Percentiles rank a stretch among this genome's conserved stretches.
These are phyloP conservation scores for Picea abies DNA, from an alignment of 83 land plant genomes.

Conservation along the genomic window DNA sequence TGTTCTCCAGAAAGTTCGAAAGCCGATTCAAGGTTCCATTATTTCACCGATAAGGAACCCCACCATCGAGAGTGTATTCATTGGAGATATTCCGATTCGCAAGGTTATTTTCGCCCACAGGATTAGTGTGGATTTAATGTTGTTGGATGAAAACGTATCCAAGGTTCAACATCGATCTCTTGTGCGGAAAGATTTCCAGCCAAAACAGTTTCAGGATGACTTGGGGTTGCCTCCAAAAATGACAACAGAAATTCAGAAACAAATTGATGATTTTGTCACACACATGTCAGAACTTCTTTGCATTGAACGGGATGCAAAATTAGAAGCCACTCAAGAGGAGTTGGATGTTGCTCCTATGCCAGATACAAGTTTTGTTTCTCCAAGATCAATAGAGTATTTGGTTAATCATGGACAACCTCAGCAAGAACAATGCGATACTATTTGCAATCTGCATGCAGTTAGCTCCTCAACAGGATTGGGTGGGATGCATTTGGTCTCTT, in stretches of 20 bases:
- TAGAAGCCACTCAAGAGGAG: constrained; percentile 80
- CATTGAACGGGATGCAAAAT: constrained; percentile 79
- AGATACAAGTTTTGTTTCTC: constrained; percentile 19
- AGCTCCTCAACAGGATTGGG: constrained; percentile 84
- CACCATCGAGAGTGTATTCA: too few species aligned
- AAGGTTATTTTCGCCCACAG: too few species aligned
- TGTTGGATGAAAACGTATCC: too few species aligned
- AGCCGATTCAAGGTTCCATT: too few species aligned
- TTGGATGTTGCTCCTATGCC: constrained; percentile 65
- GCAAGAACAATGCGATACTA: constrained; percentile 74
- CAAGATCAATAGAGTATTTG: constrained; percentile 49
- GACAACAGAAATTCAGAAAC: constrained; percentile 53
- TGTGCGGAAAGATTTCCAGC: constrained; percentile 38
- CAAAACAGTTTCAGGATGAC: constrained; percentile 48
- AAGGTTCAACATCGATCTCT: constrained; percentile 58
- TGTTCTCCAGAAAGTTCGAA: too few species aligned
- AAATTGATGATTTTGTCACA: constrained; percentile 64
- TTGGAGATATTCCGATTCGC: too few species aligned
- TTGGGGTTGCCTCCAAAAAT: constrained; percentile 61
- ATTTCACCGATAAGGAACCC: too few species aligned
- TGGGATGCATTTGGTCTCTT: constrained; percentile 76
- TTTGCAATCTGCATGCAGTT: constrained; percentile 69
- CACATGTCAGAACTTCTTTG: constrained; percentile 62
- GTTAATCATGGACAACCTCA: constrained; percentile 66
- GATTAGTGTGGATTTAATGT: too few species aligned